Evolutionary conservation across 345 rosid genomes (phyloP).

Genomic region (Rhizophora apiculata): DNA sequence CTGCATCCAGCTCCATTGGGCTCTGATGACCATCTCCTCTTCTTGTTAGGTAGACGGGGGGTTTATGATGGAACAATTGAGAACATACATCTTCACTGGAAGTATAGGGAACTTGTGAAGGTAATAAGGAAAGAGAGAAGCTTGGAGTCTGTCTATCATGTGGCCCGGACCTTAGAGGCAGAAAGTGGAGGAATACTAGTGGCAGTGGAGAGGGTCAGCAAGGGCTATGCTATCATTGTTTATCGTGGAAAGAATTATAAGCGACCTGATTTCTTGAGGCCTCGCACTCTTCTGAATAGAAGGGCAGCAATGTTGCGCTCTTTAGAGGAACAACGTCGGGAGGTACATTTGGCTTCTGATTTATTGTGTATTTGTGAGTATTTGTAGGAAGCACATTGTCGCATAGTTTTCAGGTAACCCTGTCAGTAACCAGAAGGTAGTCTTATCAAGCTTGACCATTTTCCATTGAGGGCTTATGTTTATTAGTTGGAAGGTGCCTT

Average conservation of each 20-base stretch:
- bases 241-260: conserved; percentile 92
- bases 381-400: background rate
- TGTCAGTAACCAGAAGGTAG: background rate
- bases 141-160: conserved; percentile 55
- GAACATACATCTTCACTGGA: conserved; percentile 99
- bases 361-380: background rate
- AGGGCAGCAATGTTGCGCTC: conserved; percentile 79
- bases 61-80: conserved; percentile 88
- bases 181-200: conserved; percentile 94
- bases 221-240: conserved; percentile 80
- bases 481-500: background rate
- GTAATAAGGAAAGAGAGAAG: conserved; percentile 58
- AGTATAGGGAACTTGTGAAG: conserved; percentile 95
- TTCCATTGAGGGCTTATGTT: background rate
- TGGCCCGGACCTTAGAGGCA: conserved; percentile 66
- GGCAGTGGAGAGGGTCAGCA: conserved; percentile 73
- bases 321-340: conserved; percentile 71
- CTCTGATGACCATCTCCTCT: conserved; percentile 22
- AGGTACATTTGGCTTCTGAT: conserved; percentile 44
- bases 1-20: background rate
- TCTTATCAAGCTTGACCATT: background rate
- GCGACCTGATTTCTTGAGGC: conserved; percentile 73
- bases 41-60: conserved; percentile 75
- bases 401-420: background rate
- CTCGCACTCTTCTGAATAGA: conserved; percentile 70